phyloP scores from a whole-genome alignment of 2,329 filamentous ascomycete species.

The Botryotinia narcissicola region DNA sequence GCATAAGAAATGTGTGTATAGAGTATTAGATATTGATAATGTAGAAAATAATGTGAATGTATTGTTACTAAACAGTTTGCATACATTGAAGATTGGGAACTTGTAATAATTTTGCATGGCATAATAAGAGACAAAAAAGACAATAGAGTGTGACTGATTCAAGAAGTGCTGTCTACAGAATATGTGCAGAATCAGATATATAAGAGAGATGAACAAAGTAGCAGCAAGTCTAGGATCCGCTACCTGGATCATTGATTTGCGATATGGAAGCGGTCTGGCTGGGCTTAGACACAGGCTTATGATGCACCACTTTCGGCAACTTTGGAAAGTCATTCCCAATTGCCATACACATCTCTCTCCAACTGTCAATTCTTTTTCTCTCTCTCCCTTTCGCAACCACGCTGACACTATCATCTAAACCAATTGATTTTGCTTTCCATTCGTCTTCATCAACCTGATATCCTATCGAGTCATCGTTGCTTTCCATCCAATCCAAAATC shows the following conservation, averaged over 20 bases:
- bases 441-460: not conserved
- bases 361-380: constrained; percentile 17
- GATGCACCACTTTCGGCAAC: not conserved
- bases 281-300: not conserved
- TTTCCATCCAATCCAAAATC: constrained; percentile 27
- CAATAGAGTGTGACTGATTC: not conserved
- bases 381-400: constrained; percentile 15
- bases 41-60: not conserved
- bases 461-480: not conserved
- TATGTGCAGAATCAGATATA: no score
- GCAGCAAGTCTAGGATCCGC: not conserved
- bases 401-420: constrained; percentile 12
- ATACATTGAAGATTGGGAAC: not conserved
- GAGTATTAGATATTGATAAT: not conserved
- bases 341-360: not conserved
- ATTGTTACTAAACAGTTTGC: not conserved
- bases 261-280: not conserved
- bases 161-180: not conserved
- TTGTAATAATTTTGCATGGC: not conserved
- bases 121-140: not conserved
- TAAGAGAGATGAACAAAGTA: not conserved
- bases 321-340: not conserved
- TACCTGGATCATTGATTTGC: not conserved
- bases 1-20: not conserved
- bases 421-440: constrained; percentile 13